A percentile compares a stretch with the other conserved stretches of the same genome.
These are phyloP conservation scores for Yamadazyma scolyti DNA, from an alignment of 805 yeast species.

Conservation along the genomic window DNA sequence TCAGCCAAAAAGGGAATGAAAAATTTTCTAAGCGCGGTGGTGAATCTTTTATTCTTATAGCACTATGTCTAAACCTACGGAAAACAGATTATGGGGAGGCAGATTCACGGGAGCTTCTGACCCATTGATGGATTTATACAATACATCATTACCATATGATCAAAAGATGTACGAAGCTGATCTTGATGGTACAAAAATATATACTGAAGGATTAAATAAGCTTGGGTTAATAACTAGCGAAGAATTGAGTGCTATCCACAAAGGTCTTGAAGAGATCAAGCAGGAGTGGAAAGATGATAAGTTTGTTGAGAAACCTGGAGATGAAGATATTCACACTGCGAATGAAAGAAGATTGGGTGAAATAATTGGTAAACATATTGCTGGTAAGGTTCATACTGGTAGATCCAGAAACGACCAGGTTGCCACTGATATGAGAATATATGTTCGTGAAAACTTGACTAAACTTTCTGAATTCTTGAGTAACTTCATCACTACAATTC, in stretches of 20 bases:
- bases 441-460: constrained; percentile 76
- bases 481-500: constrained; percentile 62
- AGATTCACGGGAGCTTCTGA: constrained; percentile 96
- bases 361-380: constrained; percentile 85
- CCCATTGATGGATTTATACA: constrained; percentile 95
- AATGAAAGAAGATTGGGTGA: constrained; percentile 98
- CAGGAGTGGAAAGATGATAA: constrained; percentile 74
- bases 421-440: constrained; percentile 97
- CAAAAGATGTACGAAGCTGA: constrained; percentile 93
- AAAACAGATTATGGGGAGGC: constrained; percentile 93
- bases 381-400: constrained; percentile 99
- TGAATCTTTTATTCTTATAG: constrained; percentile 2
- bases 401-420: constrained; percentile 98
- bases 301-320: constrained; percentile 79
- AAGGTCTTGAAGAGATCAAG: constrained; percentile 69
- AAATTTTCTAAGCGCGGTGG: constrained; percentile 11
- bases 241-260: constrained; percentile 78
- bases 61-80: constrained; percentile 44
- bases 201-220: constrained; percentile 81
- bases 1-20: constrained; percentile 3
- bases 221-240: constrained; percentile 67
- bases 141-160: constrained; percentile 95
- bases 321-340: constrained; percentile 98
- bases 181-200: constrained; percentile 88
- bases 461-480: constrained; percentile 55